A percentile compares a stretch with the other conserved stretches of the same genome.
These are phyloP conservation scores for Diaporthe citri DNA, from an alignment of 2,329 filamentous ascomycete genomes.

Conservation along the genomic window DNA sequence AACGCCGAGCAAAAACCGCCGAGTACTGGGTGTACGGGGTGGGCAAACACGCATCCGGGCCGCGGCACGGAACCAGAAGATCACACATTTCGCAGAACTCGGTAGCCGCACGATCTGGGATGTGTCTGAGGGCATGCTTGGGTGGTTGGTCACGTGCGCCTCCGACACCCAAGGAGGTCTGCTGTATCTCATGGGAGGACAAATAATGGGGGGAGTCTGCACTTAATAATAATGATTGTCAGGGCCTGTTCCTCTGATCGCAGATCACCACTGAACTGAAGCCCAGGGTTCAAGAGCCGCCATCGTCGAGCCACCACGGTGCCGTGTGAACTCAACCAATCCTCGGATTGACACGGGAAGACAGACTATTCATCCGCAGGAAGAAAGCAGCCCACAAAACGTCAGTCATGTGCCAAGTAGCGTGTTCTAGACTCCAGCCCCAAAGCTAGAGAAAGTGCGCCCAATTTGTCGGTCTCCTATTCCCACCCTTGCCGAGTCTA, in stretches of 20 bases:
- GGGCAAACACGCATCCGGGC: constrained; percentile 9
- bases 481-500: constrained; percentile 13
- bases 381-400: not conserved
- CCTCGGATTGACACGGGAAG: not conserved
- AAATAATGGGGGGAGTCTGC: constrained; percentile 1
- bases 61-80: constrained; percentile 20
- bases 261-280: not conserved
- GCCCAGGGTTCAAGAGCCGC: not conserved
- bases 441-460: constrained; percentile 1
- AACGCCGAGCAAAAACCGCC: not conserved
- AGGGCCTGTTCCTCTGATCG: not conserved
- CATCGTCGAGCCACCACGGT: not conserved
- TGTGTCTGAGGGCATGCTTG: not conserved
- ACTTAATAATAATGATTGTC: not conserved
- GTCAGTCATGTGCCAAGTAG: constrained; percentile 3
- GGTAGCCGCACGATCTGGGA: constrained; percentile 5
- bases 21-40: not conserved
- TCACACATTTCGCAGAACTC: not conserved
- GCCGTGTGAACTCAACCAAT: not conserved
- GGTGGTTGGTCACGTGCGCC: not conserved
- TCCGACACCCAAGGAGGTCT: not conserved
- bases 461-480: not conserved
- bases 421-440: constrained; percentile 11
- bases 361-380: not conserved
- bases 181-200: not conserved